Conservation (phyloP, 768 basidiomycete genomes). For the Gyrodon lividus region DNA sequence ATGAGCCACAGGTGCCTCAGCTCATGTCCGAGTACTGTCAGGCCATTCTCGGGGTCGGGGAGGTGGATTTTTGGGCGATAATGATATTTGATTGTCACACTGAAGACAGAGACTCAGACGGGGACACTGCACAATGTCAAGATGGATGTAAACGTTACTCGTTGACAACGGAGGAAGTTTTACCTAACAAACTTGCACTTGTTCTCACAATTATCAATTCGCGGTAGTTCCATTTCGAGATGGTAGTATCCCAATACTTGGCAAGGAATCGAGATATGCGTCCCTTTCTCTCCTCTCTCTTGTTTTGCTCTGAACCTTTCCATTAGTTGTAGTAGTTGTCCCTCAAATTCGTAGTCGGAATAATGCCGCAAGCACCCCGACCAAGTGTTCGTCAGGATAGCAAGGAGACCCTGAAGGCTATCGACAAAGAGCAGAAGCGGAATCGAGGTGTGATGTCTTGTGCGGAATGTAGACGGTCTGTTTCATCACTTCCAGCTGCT, state of each 20-base stretch:
- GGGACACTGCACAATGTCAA: no score
- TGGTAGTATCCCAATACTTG: background rate
- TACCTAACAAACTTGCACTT: slow-evolving; percentile 3
- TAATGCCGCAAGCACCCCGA: slow-evolving; percentile 55
- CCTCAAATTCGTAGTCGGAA: slow-evolving; percentile 14
- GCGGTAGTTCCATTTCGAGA: slow-evolving; percentile 1
- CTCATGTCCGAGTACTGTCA: background rate
- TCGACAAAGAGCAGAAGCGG: slow-evolving; percentile 67
- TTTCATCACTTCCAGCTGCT: slow-evolving; percentile 8
- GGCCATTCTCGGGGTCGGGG: no score
- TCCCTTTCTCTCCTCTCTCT: background rate
- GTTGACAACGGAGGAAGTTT: slow-evolving; percentile 1
- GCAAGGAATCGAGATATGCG: background rate
- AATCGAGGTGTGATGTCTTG: slow-evolving; percentile 54
- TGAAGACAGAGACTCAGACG: no score
- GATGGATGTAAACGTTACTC: no score
- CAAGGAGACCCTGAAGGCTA: slow-evolving; percentile 43
- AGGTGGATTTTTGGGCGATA: no score
- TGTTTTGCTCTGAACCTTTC: background rate
- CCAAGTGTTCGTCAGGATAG: slow-evolving; percentile 39
- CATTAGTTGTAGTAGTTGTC: no score
- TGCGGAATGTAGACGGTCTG: slow-evolving; percentile 62
- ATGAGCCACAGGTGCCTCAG: background rate
- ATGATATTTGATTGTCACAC: no score
- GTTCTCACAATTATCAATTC: background rate